These are phyloP conservation scores for Aotearoamyces nothofagi DNA, from an alignment of 2,329 filamentous ascomycete species.

Conservation along the genomic window DNA sequence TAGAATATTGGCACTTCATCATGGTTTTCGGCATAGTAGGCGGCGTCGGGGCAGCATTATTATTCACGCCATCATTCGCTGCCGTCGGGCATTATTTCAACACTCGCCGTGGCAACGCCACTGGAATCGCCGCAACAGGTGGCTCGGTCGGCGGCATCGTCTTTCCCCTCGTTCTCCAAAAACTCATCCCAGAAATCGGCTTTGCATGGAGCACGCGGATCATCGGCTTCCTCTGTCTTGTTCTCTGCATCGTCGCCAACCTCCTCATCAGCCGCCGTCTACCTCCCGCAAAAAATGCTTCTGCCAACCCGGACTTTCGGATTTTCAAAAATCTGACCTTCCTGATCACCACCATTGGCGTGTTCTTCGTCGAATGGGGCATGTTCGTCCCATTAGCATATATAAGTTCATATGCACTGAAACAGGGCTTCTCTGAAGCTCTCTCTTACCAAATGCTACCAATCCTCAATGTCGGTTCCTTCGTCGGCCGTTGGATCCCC, in stretches of 20 bases:
- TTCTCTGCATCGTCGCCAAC: slow-evolving; percentile 11
- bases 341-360: slow-evolving; percentile 44
- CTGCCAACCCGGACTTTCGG: slow-evolving; percentile 43
- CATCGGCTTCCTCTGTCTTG: slow-evolving; percentile 21
- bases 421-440: slow-evolving; percentile 41
- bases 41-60: slow-evolving; percentile 59
- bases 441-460: slow-evolving; percentile 66
- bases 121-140: slow-evolving; percentile 69
- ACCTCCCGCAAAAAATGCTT: slow-evolving; percentile 42
- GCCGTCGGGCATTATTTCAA: slow-evolving; percentile 75
- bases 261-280: slow-evolving; percentile 34
- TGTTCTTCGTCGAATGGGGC: slow-evolving; percentile 62
- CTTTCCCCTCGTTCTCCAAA: slow-evolving; percentile 34
- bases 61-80: slow-evolving; percentile 74
- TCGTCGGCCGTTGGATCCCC: slow-evolving; percentile 63
- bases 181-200: slow-evolving; percentile 14
- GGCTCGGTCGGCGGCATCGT: slow-evolving; percentile 56
- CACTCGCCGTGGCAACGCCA: slow-evolving; percentile 58
- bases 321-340: slow-evolving; percentile 51
- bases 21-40: slow-evolving; percentile 63
- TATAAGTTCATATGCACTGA: slow-evolving; percentile 60
- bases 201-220: slow-evolving; percentile 16
- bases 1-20: slow-evolving; percentile 48
- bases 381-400: slow-evolving; percentile 73
- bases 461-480: slow-evolving; percentile 69